phyloP scores from a whole-genome alignment of 805 yeast species.

The Ogataea paradorogensis region DNA sequence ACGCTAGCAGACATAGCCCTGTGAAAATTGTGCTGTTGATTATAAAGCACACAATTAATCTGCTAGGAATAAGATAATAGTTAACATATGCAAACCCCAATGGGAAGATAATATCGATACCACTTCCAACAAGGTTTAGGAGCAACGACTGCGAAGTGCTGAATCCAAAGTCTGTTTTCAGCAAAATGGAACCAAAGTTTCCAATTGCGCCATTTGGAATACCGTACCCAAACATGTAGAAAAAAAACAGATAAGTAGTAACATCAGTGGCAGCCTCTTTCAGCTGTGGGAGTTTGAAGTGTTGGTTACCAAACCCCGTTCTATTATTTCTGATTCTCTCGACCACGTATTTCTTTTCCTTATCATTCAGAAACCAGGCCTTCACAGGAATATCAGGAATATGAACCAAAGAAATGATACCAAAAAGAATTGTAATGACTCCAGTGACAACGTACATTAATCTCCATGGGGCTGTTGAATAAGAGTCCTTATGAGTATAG shows the following conservation, averaged over 20 bases:
- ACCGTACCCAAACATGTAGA: conserved; percentile 41
- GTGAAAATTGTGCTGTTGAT: conserved; percentile 24
- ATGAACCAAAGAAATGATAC: conserved; percentile 38
- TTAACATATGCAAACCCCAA: conserved; percentile 31
- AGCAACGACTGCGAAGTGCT: conserved; percentile 28
- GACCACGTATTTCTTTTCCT: conserved; percentile 47
- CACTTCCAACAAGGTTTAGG: conserved; percentile 38
- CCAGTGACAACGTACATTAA: conserved; percentile 59
- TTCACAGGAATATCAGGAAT: conserved; percentile 52
- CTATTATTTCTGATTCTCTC: conserved; percentile 56
- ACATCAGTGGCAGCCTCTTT: conserved; percentile 49
- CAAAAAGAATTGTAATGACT: conserved; percentile 49
- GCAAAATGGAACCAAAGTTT: conserved; percentile 43
- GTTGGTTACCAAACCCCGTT: conserved; percentile 57
- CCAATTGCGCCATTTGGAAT: conserved; percentile 57
- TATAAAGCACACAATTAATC: conserved; percentile 25
- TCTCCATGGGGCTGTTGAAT: conserved; percentile 59
- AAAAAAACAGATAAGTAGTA: conserved; percentile 47
- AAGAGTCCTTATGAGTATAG: conserved; percentile 31
- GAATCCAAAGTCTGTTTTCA: conserved; percentile 32
- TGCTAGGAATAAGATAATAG: conserved; percentile 20
- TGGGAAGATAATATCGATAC: conserved; percentile 31
- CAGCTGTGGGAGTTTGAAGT: conserved; percentile 52
- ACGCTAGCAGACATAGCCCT: conserved; percentile 34
- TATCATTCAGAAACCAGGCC: conserved; percentile 48